Evolutionary conservation across 805 yeast genomes (phyloP), one percentile per base, ranked within the genome.

Genomic region (Vanderwaltozyma yarrowii): DNA sequence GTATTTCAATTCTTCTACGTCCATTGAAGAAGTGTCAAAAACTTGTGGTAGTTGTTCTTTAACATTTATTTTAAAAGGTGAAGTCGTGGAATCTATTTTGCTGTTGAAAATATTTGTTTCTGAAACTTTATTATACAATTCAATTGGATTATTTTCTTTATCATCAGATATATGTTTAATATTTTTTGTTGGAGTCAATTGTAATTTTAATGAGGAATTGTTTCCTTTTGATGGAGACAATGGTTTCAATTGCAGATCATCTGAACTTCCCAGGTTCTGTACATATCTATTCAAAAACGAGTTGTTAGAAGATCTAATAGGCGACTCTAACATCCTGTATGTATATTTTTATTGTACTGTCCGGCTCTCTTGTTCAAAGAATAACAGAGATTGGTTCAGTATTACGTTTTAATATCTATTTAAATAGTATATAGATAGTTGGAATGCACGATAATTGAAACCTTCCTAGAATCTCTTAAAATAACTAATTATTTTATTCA

Each of bases 1-100:
- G 5, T 78, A 78, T 44, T 71, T 62, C n/a, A 38, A 32, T 30
- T 60, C 59, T 14, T 49, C 47, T 9, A 37, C 38, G 1, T 49
- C 26, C 27, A 24, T 24, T 24, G n/a, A 8, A 8, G n/a, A 10
- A 4, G 11, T 8, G 27, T 24, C 27, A 7, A 24, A 21, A 21
- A 9, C 23, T 7, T 21, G 9, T 11, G 8, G 26, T 20, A 20
- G 19, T 31, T 18, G 17, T 16, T 19, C 18, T 30, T 6, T 17
- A 6, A 14, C 19, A 10, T 15, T 6, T 29, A 12, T 29, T 7
- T 14, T 15, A 7, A 14, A 14, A 6, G 9, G 6, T 21, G 24
- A 10, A 6, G 6, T 10, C 9, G 24, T 21, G 6, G 10, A 21
- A 21, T 11, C 6, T 26, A 13, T 26, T 14, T 10, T 26, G n/a